These are phyloP conservation scores for Exophiala sp. DNA, from an alignment of 2,329 filamentous ascomycete species.

Conservation along the genomic window DNA sequence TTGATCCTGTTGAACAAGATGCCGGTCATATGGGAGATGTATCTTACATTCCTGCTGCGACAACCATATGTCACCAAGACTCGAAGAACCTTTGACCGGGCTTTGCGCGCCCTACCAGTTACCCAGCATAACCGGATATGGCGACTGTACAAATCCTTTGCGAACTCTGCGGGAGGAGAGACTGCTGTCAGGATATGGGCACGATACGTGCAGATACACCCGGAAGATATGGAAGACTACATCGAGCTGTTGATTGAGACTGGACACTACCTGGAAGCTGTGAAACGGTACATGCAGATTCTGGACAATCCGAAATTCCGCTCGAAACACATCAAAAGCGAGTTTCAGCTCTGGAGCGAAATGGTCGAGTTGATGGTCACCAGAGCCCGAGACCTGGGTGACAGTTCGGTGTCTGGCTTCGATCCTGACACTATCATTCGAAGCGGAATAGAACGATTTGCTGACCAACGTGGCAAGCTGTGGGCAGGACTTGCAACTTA, in stretches of 20 bases:
- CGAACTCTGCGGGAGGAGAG: slow-evolving; percentile 81
- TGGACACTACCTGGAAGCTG: slow-evolving; percentile 83
- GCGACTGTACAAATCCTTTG: slow-evolving; percentile 86
- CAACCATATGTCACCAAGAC: slow-evolving; percentile 90
- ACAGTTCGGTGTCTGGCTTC: slow-evolving; percentile 75
- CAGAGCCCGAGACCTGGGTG: slow-evolving; percentile 81
- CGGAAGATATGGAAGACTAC: slow-evolving; percentile 91
- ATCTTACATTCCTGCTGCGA: slow-evolving; percentile 81
- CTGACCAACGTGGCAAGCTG: slow-evolving; percentile 89
- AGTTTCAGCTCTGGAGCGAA: slow-evolving; percentile 95
- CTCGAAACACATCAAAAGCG: slow-evolving; percentile 90
- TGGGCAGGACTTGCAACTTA: slow-evolving; percentile 96
- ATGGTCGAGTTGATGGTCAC: slow-evolving; percentile 94
- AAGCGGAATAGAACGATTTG: slow-evolving; percentile 84
- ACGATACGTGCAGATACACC: slow-evolving; percentile 94
- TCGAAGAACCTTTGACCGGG: slow-evolving; percentile 84
- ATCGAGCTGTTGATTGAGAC: slow-evolving; percentile 82
- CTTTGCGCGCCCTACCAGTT: slow-evolving; percentile 83
- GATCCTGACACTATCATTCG: slow-evolving; percentile 89
- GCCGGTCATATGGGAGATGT: slow-evolving; percentile 98
- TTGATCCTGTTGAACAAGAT: slow-evolving; percentile 96
- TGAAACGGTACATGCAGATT: slow-evolving; percentile 85
- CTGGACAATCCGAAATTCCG: slow-evolving; percentile 86
- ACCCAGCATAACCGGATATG: slow-evolving; percentile 96
- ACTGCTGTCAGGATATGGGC: slow-evolving; percentile 93